Evolutionary conservation across 768 basidiomycete species (phyloP), one percentile per base, ranked within the genome.

Genomic region (Rhizopogon rudus): DNA sequence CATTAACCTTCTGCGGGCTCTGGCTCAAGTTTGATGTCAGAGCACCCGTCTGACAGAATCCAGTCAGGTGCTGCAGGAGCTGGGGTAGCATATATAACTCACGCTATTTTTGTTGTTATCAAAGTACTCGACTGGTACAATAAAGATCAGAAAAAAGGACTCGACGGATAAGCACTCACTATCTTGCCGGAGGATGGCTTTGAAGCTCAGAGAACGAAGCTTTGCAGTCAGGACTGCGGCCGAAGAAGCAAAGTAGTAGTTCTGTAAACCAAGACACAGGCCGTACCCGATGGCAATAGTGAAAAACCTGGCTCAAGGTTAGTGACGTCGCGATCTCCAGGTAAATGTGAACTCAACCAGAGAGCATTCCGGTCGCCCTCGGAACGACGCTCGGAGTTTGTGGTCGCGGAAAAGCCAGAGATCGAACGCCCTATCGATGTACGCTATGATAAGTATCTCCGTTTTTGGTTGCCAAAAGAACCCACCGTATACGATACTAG

Each of bases 1-100:
- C 93, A 54, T 86, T 86, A 59, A 97, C 81, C 66, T 95, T 95
- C 63, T 93, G 90, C 1, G 95, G 88, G 65, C 90, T 87, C 55
- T 94, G 92, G 53, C 89, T 86, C 49, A 98, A 74, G 53, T 74
- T 76, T 1, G 89, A 81, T 3, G 92, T 95, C 52, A 98, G 75
- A 45, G 81, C 77, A 54, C 96, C 96, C 6, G 92, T 88, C 81
- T 87, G 62, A 5, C 49, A 37, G 52, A 53, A 40, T 33, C n/a
- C 5, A 7, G 13, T 46, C 12, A 46, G 45, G 29, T 10, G 6
- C n/a, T 31, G 16, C 5, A 17, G 10, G 6, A 46, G 3, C n/a
- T 46, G n/a, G n/a, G n/a, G n/a, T 8, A 33, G 31, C 31, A 10
- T 7, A 6, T 31, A 50, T n/a, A n/a, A 46, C 29, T 31, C n/a